A percentile compares a stretch with the other conserved stretches of the same genome.
Evolutionary conservation across 1,284 basidiomycete genomes (phyloP).

Genomic region (Ustilago xerochloae): DNA sequence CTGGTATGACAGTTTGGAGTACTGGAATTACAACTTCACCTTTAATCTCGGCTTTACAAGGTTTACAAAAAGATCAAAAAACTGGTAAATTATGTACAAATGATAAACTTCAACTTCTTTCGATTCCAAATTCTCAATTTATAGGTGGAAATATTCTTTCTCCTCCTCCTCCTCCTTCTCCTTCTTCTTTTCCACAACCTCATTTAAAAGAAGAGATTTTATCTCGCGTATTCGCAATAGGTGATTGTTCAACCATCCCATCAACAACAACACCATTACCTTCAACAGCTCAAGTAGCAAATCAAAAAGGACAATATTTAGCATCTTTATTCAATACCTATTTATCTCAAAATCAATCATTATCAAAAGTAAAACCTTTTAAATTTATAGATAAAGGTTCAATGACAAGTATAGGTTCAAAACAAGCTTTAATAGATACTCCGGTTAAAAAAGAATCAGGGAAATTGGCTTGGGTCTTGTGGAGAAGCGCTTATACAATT

Average conservation of each 20-base stretch:
- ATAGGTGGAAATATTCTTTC: slow-evolving; percentile 1
- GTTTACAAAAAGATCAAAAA: slow-evolving; percentile 75
- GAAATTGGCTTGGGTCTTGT: slow-evolving; percentile 78
- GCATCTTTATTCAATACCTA: slow-evolving; percentile 50
- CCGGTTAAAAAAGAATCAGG: slow-evolving; percentile 70
- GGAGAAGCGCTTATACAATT: slow-evolving; percentile 83
- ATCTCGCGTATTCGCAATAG: slow-evolving; percentile 70
- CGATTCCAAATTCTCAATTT: not conserved
- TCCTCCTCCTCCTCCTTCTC: not conserved
- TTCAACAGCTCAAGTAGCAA: slow-evolving; percentile 68
- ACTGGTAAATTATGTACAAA: slow-evolving; percentile 74
- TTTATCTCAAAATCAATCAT: not conserved
- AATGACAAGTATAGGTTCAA: slow-evolving; percentile 83
- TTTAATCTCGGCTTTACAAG: slow-evolving; percentile 75
- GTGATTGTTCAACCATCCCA: slow-evolving; percentile 76
- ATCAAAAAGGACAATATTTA: slow-evolving; percentile 63
- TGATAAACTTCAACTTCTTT: slow-evolving; percentile 30
- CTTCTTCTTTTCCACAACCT: no score
- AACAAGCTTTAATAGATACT: slow-evolving; percentile 70
- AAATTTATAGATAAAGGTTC: slow-evolving; percentile 79
- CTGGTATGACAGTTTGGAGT: slow-evolving; percentile 83
- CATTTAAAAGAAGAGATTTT: not conserved
- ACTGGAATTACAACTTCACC: slow-evolving; percentile 85
- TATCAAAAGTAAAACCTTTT: slow-evolving; percentile 69
- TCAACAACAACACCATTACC: slow-evolving; percentile 69